These are phyloP conservation scores for Oryza longistaminata DNA, from an alignment of 176 grass and related monocot species.

Conservation along the genomic window DNA sequence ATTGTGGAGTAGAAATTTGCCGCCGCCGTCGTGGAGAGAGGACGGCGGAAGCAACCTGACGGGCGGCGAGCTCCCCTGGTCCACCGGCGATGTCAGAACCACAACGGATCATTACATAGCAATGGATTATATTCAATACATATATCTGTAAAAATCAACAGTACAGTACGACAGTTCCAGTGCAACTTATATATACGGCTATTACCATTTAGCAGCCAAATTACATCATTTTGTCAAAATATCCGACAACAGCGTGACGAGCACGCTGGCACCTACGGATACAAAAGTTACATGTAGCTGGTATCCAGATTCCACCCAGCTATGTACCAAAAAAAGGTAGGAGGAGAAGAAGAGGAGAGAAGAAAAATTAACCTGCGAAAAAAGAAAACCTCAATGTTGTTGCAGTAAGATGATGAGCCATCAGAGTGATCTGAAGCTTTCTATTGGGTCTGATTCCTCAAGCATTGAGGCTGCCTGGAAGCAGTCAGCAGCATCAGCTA, in stretches of 20 bases:
- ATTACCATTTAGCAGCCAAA: constrained; percentile 10
- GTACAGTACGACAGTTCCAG: not conserved
- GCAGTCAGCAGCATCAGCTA: constrained; percentile 80
- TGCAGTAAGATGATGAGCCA: constrained; percentile 24
- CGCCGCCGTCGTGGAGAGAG: too few species aligned
- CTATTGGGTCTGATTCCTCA: constrained; percentile 82
- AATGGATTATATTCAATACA: constrained; percentile 12
- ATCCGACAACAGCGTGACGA: not conserved
- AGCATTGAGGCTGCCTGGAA: constrained; percentile 89
- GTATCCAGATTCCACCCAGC: constrained; percentile 24
- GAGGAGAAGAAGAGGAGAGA: not conserved
- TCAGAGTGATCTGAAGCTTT: constrained; percentile 71
- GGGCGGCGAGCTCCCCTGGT: too few species aligned
- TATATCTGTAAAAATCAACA: not conserved
- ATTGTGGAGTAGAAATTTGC: too few species aligned
- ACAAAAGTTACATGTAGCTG: constrained; percentile 32
- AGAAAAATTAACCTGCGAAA: constrained; percentile 23
- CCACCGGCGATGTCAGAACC: too few species aligned
- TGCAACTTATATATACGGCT: constrained; percentile 17
- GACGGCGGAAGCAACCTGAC: too few species aligned
- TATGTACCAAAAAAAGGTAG: constrained; percentile 40
- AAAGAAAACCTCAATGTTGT: constrained; percentile 21
- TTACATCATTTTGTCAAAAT: constrained; percentile 35
- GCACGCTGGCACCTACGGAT: not conserved
- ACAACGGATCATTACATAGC: not conserved